These are phyloP conservation scores for Lactifluus piperatus DNA, from an alignment of 768 basidiomycete species.

Conservation along the genomic window DNA sequence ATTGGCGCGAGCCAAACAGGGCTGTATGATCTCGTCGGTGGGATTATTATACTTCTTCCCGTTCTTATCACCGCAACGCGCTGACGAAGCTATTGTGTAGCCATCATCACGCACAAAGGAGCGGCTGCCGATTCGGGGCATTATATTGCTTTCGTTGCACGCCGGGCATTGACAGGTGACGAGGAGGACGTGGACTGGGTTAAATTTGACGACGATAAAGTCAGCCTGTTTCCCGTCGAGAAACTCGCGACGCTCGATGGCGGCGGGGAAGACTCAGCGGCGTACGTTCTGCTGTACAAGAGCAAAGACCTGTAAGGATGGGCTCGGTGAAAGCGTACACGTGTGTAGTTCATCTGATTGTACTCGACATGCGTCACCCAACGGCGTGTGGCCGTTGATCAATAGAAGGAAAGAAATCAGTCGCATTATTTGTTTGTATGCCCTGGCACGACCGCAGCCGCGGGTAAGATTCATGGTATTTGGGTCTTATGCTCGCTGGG, in stretches of 20 bases:
- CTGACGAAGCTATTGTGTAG: constrained; percentile 31
- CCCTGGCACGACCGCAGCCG: too few species aligned
- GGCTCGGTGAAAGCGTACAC: neutral
- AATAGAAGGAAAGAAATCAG: neutral
- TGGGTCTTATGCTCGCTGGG: too few species aligned
- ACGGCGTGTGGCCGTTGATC: neutral
- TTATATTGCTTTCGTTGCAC: constrained; percentile 77
- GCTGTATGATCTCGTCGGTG: constrained; percentile 86
- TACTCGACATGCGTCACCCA: neutral
- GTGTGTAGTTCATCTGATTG: constrained; percentile 6
- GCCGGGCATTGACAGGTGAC: constrained; percentile 21
- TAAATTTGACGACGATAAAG: constrained; percentile 96
- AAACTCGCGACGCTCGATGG: constrained; percentile 82
- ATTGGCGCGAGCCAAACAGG: constrained; percentile 70
- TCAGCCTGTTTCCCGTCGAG: constrained; percentile 75
- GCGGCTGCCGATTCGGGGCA: constrained; percentile 91
- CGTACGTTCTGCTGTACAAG: constrained; percentile 85
- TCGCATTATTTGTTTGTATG: too few species aligned
- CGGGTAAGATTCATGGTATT: too few species aligned
- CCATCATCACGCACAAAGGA: constrained; percentile 95
- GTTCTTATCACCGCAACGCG: neutral
- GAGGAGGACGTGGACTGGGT: constrained; percentile 83
- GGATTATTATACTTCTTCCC: constrained; percentile 25
- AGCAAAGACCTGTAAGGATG: constrained; percentile 36
- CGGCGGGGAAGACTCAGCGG: constrained; percentile 83